Base-by-base conservation (phyloP, 345 rosid genomes). In the Xanthoceras sorbifolium region DNA sequence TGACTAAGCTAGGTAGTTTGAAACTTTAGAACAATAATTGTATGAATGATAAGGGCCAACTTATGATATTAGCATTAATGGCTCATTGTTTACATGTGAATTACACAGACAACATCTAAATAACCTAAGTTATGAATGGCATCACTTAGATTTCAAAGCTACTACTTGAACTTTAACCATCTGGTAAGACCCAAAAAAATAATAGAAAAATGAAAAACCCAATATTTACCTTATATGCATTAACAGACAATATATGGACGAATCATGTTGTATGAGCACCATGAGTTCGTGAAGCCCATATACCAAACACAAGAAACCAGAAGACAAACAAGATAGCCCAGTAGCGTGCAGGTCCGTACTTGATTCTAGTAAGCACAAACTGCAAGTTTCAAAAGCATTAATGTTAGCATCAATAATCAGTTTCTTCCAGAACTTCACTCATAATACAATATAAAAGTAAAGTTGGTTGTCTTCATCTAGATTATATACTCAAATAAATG, bases 241-340 rank as follows among this genome's bases (percentile, higher is more conserved):
- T n/a, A 42, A 70, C 26, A 57, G 54, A 70, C 26, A 44, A 65
- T 79, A 52, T 69, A 63, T 10, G 54, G 62, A 52, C 6, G 25
- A 26, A 73, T 85, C 86, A 87, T n/a, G 90, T 78, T 14, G 86
- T 62, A 72, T 89, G 95, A 68, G 91, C 73, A 22, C 84, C 85
- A 3, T 86, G 95, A 0, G 90, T 88, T 81, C 96, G 86, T 18
- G 98, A 93, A 14, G 97, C 98, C 99, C 98, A 95, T 68, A 95
- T 93, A 38, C 97, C 98, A 79, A 93, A 93, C 73, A 95, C 97
- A 54, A 95, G 96, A 90, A 95, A 95, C 98, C 99, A 95, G 88
- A 95, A 92, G 80, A 93, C 93, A 76, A 95, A 93, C 72, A 95
- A 85, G 83, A 93, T 90, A 5, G 99, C 98, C 99, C 98, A 95